Percentiles rank a stretch among this genome's conserved stretches.
These are phyloP conservation scores for Wickerhamiella vanderwaltii DNA, from an alignment of 805 yeast species.

Conservation along the genomic window DNA sequence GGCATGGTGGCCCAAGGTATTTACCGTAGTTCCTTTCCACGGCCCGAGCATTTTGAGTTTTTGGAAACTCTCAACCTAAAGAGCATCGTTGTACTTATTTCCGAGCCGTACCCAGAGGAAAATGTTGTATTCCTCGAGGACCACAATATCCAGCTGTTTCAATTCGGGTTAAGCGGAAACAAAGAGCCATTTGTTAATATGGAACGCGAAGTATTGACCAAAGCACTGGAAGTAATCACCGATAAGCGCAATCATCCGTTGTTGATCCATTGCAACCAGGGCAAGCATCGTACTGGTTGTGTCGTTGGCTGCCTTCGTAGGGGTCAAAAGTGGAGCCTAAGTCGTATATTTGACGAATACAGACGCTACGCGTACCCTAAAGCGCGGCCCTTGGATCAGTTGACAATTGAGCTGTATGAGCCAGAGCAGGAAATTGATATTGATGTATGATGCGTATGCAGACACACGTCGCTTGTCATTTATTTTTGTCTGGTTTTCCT, in stretches of 20 bases:
- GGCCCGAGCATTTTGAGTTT: slow-evolving; percentile 67
- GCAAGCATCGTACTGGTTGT: slow-evolving; percentile 95
- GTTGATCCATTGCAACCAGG: slow-evolving; percentile 88
- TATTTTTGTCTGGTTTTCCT: no score
- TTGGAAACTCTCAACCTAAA: slow-evolving; percentile 50
- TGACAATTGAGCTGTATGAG: slow-evolving; percentile 82
- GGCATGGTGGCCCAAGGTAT: slow-evolving; percentile 67
- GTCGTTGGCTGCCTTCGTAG: slow-evolving; percentile 84
- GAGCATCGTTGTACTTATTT: slow-evolving; percentile 70
- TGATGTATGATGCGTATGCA: no score
- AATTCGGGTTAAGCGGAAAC: slow-evolving; percentile 88
- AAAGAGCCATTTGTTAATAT: slow-evolving; percentile 38
- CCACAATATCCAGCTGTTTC: slow-evolving; percentile 59
- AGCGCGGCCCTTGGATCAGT: slow-evolving; percentile 90
- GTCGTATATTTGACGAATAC: slow-evolving; percentile 93
- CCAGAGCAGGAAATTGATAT: slow-evolving; percentile 34
- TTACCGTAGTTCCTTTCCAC: slow-evolving; percentile 83
- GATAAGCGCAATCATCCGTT: slow-evolving; percentile 86
- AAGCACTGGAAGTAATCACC: slow-evolving; percentile 67
- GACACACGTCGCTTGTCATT: no score
- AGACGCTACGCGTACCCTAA: slow-evolving; percentile 90
- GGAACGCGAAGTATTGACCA: slow-evolving; percentile 53
- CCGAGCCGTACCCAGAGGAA: slow-evolving; percentile 81
- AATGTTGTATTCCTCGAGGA: slow-evolving; percentile 50
- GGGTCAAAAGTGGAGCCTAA: slow-evolving; percentile 81